phyloP scores from a whole-genome alignment of 2,329 filamentous ascomycete species.

The Knufia fluminis region DNA sequence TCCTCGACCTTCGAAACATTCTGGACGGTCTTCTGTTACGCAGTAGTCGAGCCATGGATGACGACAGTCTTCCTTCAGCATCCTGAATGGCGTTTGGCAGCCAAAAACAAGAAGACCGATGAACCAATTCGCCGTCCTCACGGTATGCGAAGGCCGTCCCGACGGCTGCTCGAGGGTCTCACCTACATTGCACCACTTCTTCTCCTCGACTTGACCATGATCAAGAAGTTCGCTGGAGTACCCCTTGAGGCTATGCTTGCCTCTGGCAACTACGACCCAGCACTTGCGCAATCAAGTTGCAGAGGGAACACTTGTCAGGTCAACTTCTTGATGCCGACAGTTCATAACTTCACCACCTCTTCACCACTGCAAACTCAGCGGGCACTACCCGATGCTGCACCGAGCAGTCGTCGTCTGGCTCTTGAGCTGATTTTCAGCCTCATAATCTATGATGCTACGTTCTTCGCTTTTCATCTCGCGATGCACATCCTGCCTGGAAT shows the following conservation, averaged over 20 bases:
- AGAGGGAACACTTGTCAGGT: not conserved
- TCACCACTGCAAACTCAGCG: not conserved
- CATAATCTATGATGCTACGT: constrained; percentile 25
- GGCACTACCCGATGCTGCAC: constrained; percentile 17
- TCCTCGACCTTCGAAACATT: too few species aligned
- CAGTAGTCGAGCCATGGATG: too few species aligned
- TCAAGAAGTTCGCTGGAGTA: constrained; percentile 26
- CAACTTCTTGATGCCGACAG: not conserved
- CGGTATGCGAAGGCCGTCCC: too few species aligned
- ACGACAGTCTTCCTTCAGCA: too few species aligned
- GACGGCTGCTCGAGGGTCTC: too few species aligned
- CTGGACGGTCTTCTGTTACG: too few species aligned
- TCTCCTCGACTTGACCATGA: constrained; percentile 23
- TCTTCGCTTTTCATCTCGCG: constrained; percentile 25
- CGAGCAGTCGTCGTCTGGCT: constrained; percentile 22
- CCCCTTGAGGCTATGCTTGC: constrained; percentile 18
- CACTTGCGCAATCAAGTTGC: not conserved
- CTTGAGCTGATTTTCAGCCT: constrained; percentile 21
- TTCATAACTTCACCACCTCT: not conserved
- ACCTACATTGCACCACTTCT: too few species aligned
- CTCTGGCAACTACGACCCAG: constrained; percentile 21
- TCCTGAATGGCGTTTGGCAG: too few species aligned
- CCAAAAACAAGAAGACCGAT: too few species aligned
- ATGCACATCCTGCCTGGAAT: constrained; percentile 21
- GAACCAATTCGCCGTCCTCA: too few species aligned